phyloP scores from a whole-genome alignment of 116 monocot species.

The Zostera marina region DNA sequence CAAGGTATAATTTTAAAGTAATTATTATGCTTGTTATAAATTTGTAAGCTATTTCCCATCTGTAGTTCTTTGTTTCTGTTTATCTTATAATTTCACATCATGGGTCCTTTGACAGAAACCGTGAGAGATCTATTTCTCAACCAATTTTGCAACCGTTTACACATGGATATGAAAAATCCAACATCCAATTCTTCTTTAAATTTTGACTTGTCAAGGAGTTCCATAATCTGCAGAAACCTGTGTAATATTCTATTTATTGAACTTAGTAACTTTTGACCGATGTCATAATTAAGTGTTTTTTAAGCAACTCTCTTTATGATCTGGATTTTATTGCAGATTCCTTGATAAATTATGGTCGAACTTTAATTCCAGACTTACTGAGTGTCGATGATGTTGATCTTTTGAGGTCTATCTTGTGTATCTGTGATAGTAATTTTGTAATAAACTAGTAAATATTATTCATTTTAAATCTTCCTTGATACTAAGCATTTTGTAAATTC shows the following conservation, averaged over 20 bases:
- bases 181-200: constrained; percentile 3
- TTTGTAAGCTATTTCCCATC: not conserved
- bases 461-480: not conserved
- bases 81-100: not conserved
- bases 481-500: constrained; percentile 9
- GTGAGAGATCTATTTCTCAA: constrained; percentile 73
- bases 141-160: constrained; percentile 48
- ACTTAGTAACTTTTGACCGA: not conserved
- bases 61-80: not conserved
- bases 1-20: constrained; percentile 37
- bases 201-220: constrained; percentile 18
- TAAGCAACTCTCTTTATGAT: not conserved
- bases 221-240: constrained; percentile 52
- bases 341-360: constrained; percentile 47
- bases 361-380: constrained; percentile 59
- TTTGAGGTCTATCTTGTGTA: constrained; percentile 43
- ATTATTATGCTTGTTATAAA: constrained; percentile 1
- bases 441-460: too few species aligned
- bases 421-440: not conserved
- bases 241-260: constrained; percentile 20
- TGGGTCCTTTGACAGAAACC: constrained; percentile 39
- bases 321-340: constrained; percentile 42
- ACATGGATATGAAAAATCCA: not conserved
- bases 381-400: constrained; percentile 81
- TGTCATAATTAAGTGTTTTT: not conserved